phyloP scores from a whole-genome alignment of 2,329 filamentous ascomycete genomes.

The Alternaria sp. region DNA sequence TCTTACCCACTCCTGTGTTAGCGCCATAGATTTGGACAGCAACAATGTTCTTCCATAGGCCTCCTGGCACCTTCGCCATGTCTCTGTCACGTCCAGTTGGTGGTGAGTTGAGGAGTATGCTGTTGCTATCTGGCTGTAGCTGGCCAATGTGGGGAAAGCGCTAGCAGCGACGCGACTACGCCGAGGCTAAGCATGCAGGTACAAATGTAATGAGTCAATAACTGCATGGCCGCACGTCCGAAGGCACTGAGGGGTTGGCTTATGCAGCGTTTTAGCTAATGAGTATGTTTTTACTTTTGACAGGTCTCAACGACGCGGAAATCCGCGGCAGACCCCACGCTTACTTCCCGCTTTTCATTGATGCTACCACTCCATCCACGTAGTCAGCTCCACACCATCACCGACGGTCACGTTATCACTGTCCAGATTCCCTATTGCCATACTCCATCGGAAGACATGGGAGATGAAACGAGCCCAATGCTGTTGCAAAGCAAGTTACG shows the following conservation, averaged over 20 bases:
- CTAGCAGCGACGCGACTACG: constrained; percentile 5
- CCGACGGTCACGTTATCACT: constrained; percentile 1
- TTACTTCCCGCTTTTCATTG: background rate
- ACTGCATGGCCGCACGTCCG: background rate
- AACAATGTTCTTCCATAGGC: constrained; percentile 74
- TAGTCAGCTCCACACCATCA: constrained; percentile 2
- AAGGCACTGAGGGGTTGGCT: constrained; percentile 3
- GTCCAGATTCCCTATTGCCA: background rate
- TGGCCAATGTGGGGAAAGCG: constrained; percentile 4
- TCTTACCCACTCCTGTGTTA: constrained; percentile 88
- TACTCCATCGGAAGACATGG: constrained; percentile 16
- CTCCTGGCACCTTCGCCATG: constrained; percentile 62
- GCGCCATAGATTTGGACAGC: constrained; percentile 82
- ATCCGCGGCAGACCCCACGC: constrained; percentile 15
- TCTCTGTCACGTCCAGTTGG: constrained; percentile 10
- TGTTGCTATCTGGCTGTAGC: background rate
- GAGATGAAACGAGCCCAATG: background rate
- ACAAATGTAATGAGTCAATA: constrained; percentile 19
- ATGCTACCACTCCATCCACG: background rate
- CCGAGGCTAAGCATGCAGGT: constrained; percentile 12
- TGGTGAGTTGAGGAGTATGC: constrained; percentile 2
- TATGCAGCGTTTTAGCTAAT: constrained; percentile 16
- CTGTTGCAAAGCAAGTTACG: constrained; percentile 37
- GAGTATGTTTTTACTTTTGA: background rate
- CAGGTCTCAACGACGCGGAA: background rate